Percentiles rank a stretch among this genome's conserved stretches.
Conservation (phyloP, 495 filamentous ascomycete genomes). For the Oidiodendron maius region DNA sequence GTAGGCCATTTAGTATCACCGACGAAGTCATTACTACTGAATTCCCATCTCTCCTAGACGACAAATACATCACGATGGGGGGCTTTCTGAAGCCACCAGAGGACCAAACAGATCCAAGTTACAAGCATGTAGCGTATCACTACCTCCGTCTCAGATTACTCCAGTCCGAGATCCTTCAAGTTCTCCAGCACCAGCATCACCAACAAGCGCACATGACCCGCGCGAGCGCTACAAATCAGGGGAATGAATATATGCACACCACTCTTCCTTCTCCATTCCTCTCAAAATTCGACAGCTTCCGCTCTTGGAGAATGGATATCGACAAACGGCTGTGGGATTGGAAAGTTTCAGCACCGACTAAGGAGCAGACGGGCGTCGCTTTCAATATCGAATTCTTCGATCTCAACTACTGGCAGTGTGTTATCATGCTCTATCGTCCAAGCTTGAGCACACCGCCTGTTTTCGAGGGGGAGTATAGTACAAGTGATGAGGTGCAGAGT, state of each 20-base stretch:
- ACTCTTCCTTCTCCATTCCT: slow-evolving; percentile 82
- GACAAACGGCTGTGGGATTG: slow-evolving; percentile 79
- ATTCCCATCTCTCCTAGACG: slow-evolving; percentile 82
- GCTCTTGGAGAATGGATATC: slow-evolving; percentile 83
- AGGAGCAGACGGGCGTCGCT: slow-evolving; percentile 72
- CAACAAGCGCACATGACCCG: slow-evolving; percentile 69
- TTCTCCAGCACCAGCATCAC: slow-evolving; percentile 65
- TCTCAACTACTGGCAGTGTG: slow-evolving; percentile 96
- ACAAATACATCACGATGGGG: slow-evolving; percentile 81
- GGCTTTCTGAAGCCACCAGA: slow-evolving; percentile 57
- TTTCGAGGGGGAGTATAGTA: slow-evolving; percentile 72
- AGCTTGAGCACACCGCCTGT: slow-evolving; percentile 81
- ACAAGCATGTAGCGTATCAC: slow-evolving; percentile 84
- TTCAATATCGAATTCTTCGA: slow-evolving; percentile 86
- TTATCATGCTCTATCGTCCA: slow-evolving; percentile 93
- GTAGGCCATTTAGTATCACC: slow-evolving; percentile 86
- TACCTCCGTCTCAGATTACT: slow-evolving; percentile 89
- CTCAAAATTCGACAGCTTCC: slow-evolving; percentile 74
- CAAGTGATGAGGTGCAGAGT: slow-evolving; percentile 60
- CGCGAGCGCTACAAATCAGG: slow-evolving; percentile 46
- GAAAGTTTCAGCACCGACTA: slow-evolving; percentile 75
- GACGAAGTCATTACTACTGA: slow-evolving; percentile 93
- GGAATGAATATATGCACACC: slow-evolving; percentile 69
- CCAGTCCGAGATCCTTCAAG: slow-evolving; percentile 93
- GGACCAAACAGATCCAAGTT: slow-evolving; percentile 53